Base-by-base conservation (phyloP, 2,329 filamentous ascomycete species). In the Amauroascus niger region DNA sequence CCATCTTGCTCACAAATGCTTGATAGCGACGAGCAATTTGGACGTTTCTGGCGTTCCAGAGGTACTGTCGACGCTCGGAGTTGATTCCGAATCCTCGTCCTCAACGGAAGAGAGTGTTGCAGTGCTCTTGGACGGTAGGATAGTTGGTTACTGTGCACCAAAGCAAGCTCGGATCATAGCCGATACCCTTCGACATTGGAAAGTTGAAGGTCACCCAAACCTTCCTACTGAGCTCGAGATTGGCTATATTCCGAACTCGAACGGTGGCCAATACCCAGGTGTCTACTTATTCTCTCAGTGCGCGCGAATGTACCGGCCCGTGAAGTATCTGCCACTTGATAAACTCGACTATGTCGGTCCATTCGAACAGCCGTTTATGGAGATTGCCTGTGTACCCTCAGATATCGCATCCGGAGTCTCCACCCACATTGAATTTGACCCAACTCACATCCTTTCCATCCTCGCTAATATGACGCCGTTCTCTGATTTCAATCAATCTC, bases 401-500 rank as follows among this genome's bases (percentile, higher is more conserved):
- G 93, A 98, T 68, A 82, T 97, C 57, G 79, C 86, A 26, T 87
- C 88, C n/a, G 88, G 88, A 47, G 80, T 90, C 64, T 89, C 88
- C 3, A 95, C 89, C 0, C 93, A 98, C 66, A 89, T 97, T 43
- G 93, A 98, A 70, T 87, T 87, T 63, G 85, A 90, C 55, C 90
- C 93, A 1, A 98, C 93, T 30, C 93, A 97, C 71, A 97, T 98
- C 60, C 81, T 98, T 24, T 97, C 91, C 6, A 97, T 98, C 60
- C 79, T 98, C 49, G 93, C 93, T 64, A 97, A 97, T 72, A 95
- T 96, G 85, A 98, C 93, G 0, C 93, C 93, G 2, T 98, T 98
- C 73, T 96, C 91, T 45, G 88, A 98, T 68, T 95, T 95, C 74
- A 98, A 98, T 72, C 93, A 98, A 71, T 96, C 90, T 13, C 93